Evolutionary conservation across 2,329 filamentous ascomycete genomes (phyloP).

Genomic region (Penicillium sp.): DNA sequence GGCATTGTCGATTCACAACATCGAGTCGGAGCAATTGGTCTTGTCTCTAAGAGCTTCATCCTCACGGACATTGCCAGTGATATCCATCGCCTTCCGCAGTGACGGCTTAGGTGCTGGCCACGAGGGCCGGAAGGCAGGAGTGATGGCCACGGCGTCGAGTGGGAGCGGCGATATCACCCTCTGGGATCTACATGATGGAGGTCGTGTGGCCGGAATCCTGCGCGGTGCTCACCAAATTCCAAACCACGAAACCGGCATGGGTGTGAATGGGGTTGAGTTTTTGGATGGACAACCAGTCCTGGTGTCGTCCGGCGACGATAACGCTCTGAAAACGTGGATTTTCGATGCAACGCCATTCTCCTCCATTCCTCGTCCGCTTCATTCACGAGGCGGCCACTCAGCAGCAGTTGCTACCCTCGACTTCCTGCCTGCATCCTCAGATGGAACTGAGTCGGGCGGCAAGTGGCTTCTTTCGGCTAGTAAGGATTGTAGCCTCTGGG

Average conservation of each 20-base stretch:
- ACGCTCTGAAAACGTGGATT: constrained; percentile 92
- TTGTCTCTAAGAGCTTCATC: constrained; percentile 63
- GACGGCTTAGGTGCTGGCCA: constrained; percentile 83
- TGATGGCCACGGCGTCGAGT: constrained; percentile 84
- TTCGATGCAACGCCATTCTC: constrained; percentile 91
- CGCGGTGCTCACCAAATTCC: constrained; percentile 72
- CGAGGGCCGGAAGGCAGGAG: constrained; percentile 75
- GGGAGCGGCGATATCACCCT: constrained; percentile 83
- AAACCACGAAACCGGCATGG: constrained; percentile 56
- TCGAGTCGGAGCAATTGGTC: constrained; percentile 68
- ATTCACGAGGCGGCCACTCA: constrained; percentile 81
- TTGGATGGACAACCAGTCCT: constrained; percentile 82
- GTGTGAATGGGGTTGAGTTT: constrained; percentile 84
- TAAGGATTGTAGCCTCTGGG: constrained; percentile 87
- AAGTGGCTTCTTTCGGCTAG: constrained; percentile 94
- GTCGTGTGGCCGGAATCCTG: constrained; percentile 77
- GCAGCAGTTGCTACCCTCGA: constrained; percentile 74
- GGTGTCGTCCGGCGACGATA: constrained; percentile 84
- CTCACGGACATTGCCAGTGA: constrained; percentile 58
- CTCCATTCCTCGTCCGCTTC: constrained; percentile 74
- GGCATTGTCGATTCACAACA: constrained; percentile 70
- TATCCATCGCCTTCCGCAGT: constrained; percentile 81
- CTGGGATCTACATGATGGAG: constrained; percentile 90
- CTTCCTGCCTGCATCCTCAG: constrained; percentile 82
- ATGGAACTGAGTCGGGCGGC: constrained; percentile 78